Percentiles rank a stretch among this genome's conserved stretches.
phyloP scores from a whole-genome alignment of 2,329 filamentous ascomycete genomes.

The Blastomyces parvus region DNA sequence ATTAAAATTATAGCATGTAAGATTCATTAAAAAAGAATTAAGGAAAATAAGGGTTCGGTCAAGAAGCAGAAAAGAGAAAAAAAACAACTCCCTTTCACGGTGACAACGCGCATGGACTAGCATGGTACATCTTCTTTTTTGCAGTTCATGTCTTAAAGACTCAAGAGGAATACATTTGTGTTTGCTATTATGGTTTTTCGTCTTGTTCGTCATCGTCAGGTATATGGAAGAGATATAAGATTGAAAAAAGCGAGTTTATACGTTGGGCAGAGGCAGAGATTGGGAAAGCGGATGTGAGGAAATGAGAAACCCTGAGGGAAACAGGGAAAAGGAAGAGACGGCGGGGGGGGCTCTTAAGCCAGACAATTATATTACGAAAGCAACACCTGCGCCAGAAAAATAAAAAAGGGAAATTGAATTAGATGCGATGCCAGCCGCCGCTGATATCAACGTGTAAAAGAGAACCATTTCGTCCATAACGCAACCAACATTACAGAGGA shows the following conservation, averaged over 20 bases:
- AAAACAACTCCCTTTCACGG: too few species aligned
- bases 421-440: slow-evolving; percentile 8
- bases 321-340: too few species aligned
- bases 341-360: too few species aligned
- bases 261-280: neutral
- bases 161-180: too few species aligned
- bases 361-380: too few species aligned
- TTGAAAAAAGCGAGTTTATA: neutral
- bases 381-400: too few species aligned
- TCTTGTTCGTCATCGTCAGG: neutral
- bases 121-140: too few species aligned
- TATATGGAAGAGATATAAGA: neutral
- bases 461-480: neutral
- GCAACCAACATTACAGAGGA: neutral
- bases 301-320: too few species aligned
- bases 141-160: too few species aligned
- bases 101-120: too few species aligned
- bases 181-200: neutral
- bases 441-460: neutral
- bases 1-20: neutral
- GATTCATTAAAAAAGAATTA: neutral
- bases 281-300: too few species aligned
- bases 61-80: too few species aligned
- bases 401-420: neutral
- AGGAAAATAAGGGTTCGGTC: neutral